Evolutionary conservation across 2,329 filamentous ascomycete genomes (phyloP).

Genomic region (Stagonosporopsis chrysanthemi): DNA sequence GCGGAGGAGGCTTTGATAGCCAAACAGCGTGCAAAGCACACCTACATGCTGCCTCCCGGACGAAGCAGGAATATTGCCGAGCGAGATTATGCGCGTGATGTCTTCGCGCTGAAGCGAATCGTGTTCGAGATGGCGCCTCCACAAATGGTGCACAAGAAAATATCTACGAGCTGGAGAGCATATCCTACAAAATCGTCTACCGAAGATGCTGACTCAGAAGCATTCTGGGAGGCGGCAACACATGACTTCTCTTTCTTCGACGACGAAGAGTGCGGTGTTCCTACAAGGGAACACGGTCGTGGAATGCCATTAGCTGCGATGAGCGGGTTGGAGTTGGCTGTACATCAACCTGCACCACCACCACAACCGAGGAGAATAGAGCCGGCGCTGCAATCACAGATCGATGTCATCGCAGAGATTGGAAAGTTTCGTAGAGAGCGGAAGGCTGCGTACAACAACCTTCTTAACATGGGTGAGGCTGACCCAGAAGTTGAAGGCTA

Average conservation of each 20-base stretch:
- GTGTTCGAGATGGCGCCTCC: constrained; percentile 59
- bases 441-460: constrained; percentile 58
- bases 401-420: constrained; percentile 63
- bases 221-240: constrained; percentile 65
- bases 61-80: constrained; percentile 58
- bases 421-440: constrained; percentile 62
- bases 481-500: constrained; percentile 60
- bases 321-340: constrained; percentile 50
- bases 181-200: constrained; percentile 62
- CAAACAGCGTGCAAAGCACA: constrained; percentile 60
- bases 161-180: constrained; percentile 55
- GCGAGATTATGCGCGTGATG: constrained; percentile 56
- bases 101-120: constrained; percentile 64
- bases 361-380: constrained; percentile 16
- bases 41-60: constrained; percentile 67
- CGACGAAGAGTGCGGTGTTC: constrained; percentile 63
- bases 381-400: constrained; percentile 21
- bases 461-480: constrained; percentile 33
- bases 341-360: constrained; percentile 18
- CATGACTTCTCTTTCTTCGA: constrained; percentile 69
- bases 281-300: constrained; percentile 54
- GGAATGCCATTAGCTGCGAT: constrained; percentile 57
- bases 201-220: constrained; percentile 66
- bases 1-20: constrained; percentile 64
- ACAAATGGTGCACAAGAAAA: constrained; percentile 37